Percentiles rank a stretch among this genome's conserved stretches.
These are phyloP conservation scores for Trametes versicolor DNA, from an alignment of 1,284 basidiomycete species.

Conservation along the genomic window DNA sequence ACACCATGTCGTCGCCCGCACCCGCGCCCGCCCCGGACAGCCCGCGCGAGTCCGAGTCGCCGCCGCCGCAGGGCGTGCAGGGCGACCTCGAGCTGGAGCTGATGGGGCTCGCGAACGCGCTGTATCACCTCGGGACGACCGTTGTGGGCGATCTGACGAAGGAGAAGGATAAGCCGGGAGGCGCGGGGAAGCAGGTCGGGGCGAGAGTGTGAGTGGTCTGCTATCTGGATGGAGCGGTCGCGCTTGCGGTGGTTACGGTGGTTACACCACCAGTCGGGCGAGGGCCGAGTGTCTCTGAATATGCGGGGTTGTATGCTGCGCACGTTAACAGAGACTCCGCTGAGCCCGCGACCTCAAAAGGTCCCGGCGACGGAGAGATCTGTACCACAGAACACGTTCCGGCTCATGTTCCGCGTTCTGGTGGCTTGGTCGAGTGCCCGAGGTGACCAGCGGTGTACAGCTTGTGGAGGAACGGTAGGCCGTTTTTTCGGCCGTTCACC, in stretches of 20 bases:
- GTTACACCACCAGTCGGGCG: no score
- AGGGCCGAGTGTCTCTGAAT: no score
- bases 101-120: slow-evolving; percentile 73
- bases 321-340: neutral
- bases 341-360: neutral
- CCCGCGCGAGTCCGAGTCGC: slow-evolving; percentile 74
- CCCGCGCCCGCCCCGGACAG: slow-evolving; percentile 68
- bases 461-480: neutral
- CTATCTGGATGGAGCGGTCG: neutral
- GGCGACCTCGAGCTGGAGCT: slow-evolving; percentile 82
- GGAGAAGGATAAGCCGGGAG: slow-evolving; percentile 72
- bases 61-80: slow-evolving; percentile 69
- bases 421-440: no score
- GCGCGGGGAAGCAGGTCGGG: slow-evolving; percentile 72
- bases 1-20: slow-evolving; percentile 30
- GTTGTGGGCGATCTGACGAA: slow-evolving; percentile 82
- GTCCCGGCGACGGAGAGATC: no score
- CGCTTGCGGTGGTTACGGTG: no score
- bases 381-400: no score
- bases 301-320: no score
- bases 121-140: slow-evolving; percentile 82
- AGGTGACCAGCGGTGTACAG: no score
- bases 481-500: neutral
- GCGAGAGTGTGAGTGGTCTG: slow-evolving; percentile 63
- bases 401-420: no score